phyloP scores from a whole-genome alignment of 352 stramenopile species.

The Globisporangium okanoganense region DNA sequence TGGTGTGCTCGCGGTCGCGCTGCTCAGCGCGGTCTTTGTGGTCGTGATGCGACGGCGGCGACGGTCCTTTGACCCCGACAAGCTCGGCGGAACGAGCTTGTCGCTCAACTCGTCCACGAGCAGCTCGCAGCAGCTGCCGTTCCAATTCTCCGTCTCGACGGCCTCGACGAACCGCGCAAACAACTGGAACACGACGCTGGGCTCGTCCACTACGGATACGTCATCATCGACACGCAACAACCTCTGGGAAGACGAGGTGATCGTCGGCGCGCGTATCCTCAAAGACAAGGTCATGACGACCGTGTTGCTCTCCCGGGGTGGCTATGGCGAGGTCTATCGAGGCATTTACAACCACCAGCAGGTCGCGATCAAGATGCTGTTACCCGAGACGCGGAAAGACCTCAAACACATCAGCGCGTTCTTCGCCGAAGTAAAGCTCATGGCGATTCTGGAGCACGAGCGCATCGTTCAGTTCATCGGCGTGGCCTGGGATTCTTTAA shows the following conservation, averaged over 20 bases:
- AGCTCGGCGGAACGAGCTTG: neutral
- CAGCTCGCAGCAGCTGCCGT: neutral
- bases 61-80: neutral
- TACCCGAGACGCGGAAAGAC: slow-evolving; percentile 42
- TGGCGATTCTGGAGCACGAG: slow-evolving; percentile 52
- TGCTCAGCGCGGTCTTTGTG: neutral
- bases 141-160: neutral
- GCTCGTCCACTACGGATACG: too few relatives aligned
- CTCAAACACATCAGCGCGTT: slow-evolving; percentile 52
- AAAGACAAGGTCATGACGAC: neutral
- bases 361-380: slow-evolving; percentile 56
- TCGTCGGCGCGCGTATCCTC: neutral
- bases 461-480: slow-evolving; percentile 65
- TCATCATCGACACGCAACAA: neutral
- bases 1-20: neutral
- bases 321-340: slow-evolving; percentile 22
- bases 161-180: neutral
- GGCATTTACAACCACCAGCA: slow-evolving; percentile 35
- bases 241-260: slow-evolving; percentile 7
- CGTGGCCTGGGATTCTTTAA: slow-evolving; percentile 52
- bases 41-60: neutral
- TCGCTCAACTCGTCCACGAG: neutral
- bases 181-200: neutral
- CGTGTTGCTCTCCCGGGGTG: slow-evolving; percentile 8
- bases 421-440: slow-evolving; percentile 51